Conservation (phyloP, 176 grass and related monocot species). For the Aegilops longissima region DNA sequence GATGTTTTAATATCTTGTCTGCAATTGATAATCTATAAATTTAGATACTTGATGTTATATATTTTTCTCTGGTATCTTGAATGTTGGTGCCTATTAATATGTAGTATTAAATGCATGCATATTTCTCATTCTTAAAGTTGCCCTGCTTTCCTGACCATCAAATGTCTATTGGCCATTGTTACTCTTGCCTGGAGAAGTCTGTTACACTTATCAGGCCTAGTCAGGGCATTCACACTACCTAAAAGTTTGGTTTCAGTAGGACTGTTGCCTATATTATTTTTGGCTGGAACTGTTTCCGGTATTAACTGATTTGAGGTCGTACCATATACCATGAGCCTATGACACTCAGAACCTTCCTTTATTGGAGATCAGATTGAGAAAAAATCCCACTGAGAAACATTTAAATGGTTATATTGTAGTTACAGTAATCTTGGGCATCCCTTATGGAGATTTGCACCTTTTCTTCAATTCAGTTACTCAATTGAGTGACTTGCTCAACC, state of each 20-base stretch:
- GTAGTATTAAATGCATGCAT: neutral
- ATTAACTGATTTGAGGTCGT: no score
- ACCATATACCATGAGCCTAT: no score
- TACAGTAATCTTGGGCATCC: neutral
- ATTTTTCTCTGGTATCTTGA: constrained; percentile 10
- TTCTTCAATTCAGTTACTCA: neutral
- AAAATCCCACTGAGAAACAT: neutral
- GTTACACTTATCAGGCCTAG: neutral
- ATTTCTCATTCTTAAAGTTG: neutral
- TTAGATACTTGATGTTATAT: constrained; percentile 7
- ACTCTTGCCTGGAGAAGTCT: constrained; percentile 7
- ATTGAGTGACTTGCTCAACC: neutral
- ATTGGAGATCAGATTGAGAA: neutral
- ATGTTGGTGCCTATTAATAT: neutral
- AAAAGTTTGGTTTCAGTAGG: neutral
- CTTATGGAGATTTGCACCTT: neutral
- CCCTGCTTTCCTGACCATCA: constrained; percentile 4
- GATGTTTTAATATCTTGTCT: neutral
- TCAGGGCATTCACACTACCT: neutral
- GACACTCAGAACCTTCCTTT: neutral
- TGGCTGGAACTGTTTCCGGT: no score
- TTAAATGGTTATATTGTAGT: constrained; percentile 7
- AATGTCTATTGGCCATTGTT: constrained; percentile 4
- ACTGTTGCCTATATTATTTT: neutral
- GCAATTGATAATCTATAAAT: neutral